Evolutionary conservation across 805 yeast species (phyloP).

Genomic region (Groenewaldozyma salmanticensis): DNA sequence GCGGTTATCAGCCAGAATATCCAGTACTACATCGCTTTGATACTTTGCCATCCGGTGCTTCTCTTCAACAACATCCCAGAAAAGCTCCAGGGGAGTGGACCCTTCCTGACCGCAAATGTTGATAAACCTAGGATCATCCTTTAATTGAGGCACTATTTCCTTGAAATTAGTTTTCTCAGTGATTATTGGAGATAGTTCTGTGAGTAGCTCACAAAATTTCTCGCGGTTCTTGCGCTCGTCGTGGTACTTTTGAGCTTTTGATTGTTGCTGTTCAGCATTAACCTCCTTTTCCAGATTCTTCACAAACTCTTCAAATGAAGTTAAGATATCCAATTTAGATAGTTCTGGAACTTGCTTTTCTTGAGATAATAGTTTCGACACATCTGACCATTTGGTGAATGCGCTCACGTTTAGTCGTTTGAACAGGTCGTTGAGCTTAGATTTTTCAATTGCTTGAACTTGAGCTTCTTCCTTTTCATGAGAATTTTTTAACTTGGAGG

Average conservation of each 20-base stretch:
- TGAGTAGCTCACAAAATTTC: slow-evolving; percentile 41
- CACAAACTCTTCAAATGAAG: slow-evolving; percentile 37
- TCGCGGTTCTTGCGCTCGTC: slow-evolving; percentile 60
- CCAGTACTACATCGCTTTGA: slow-evolving; percentile 50
- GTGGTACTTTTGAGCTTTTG: slow-evolving; percentile 36
- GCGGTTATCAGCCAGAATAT: slow-evolving; percentile 33
- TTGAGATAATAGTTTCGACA: slow-evolving; percentile 20
- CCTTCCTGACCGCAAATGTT: slow-evolving; percentile 67
- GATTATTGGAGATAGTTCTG: slow-evolving; percentile 28
- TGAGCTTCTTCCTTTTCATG: slow-evolving; percentile 20
- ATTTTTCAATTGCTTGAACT: slow-evolving; percentile 18
- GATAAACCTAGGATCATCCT: slow-evolving; percentile 47
- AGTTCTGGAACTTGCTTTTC: slow-evolving; percentile 31
- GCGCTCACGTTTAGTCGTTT: slow-evolving; percentile 14
- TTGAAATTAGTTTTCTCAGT: slow-evolving; percentile 50
- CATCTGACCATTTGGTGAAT: slow-evolving; percentile 31
- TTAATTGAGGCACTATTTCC: slow-evolving; percentile 41
- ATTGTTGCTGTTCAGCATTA: slow-evolving; percentile 20
- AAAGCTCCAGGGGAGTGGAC: slow-evolving; percentile 66
- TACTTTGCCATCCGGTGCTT: slow-evolving; percentile 46
- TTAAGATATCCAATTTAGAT: slow-evolving; percentile 50
- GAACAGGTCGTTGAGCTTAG: slow-evolving; percentile 11
- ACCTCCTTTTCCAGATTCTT: slow-evolving; percentile 23
- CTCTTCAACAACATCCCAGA: slow-evolving; percentile 63
- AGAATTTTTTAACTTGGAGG: slow-evolving; percentile 28